Conservation (phyloP, 441 rosid genomes). For the Populus trichocarpa region DNA sequence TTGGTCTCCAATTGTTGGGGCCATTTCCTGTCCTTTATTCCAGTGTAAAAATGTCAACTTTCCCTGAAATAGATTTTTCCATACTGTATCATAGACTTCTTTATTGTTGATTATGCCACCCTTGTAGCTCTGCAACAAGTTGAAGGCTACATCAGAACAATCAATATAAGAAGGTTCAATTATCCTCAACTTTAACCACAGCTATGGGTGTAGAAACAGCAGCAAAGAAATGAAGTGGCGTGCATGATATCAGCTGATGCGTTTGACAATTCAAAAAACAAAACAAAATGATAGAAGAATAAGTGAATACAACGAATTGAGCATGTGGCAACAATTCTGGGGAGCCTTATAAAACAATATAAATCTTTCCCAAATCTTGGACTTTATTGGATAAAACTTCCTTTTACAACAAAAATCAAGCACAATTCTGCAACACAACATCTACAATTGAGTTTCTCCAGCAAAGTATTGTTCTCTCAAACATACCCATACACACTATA, state of each 20-base stretch:
- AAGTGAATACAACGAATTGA: neutral
- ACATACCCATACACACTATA: neutral
- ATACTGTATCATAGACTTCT: slow-evolving; percentile 47
- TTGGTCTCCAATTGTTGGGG: slow-evolving; percentile 52
- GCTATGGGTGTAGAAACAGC: neutral
- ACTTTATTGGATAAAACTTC: neutral
- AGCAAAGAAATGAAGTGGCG: neutral
- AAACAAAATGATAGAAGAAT: neutral
- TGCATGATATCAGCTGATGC: neutral
- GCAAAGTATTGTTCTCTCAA: neutral
- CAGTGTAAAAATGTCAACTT: slow-evolving; percentile 74
- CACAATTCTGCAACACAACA: neutral
- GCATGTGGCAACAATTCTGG: neutral
- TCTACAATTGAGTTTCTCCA: neutral
- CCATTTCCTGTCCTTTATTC: slow-evolving; percentile 66
- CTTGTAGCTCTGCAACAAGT: slow-evolving; percentile 53
- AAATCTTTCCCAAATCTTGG: neutral
- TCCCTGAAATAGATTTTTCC: slow-evolving; percentile 73
- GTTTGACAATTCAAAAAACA: neutral
- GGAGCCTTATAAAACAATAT: neutral
- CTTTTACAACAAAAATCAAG: neutral
- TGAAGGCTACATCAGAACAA: slow-evolving; percentile 18
- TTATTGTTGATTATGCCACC: slow-evolving; percentile 50
- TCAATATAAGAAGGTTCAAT: slow-evolving; percentile 9
- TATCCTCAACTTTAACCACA: slow-evolving; percentile 1